A percentile compares a stretch with the other conserved stretches of the same genome.
Conservation (phyloP, 1,284 basidiomycete genomes). For the Bondarzewia mesenterica region DNA sequence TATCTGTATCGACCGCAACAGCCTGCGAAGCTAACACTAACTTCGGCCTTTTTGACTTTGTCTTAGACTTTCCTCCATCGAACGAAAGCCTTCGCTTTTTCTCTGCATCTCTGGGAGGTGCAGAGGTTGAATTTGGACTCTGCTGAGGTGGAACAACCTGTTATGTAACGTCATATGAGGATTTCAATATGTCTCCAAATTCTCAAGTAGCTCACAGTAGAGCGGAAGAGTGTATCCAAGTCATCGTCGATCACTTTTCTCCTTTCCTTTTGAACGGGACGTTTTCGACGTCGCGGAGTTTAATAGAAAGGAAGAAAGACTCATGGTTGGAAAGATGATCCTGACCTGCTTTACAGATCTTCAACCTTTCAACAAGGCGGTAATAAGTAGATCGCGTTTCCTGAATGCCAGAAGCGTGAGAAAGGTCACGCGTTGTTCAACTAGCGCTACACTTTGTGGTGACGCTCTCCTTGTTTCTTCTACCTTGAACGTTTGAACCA, state of each 20-base stretch:
- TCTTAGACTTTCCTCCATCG: background rate
- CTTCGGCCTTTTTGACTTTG: background rate
- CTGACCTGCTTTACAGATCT: no score
- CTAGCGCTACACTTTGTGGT: no score
- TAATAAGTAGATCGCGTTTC: no score
- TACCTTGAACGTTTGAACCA: background rate
- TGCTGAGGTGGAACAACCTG: background rate
- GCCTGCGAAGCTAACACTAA: background rate
- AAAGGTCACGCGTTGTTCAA: no score
- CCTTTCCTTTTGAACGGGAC: constrained; percentile 13
- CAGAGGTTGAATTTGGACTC: background rate
- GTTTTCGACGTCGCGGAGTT: constrained; percentile 5
- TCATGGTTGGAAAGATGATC: constrained; percentile 16
- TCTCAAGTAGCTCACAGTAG: constrained; percentile 15
- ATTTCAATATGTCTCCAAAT: background rate
- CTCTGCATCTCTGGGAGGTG: constrained; percentile 3
- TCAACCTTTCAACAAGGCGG: no score
- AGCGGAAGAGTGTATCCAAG: constrained; percentile 25
- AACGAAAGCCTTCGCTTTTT: background rate
- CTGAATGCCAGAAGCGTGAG: no score
- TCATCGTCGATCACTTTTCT: constrained; percentile 23
- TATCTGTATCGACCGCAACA: background rate
- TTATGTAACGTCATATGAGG: background rate
- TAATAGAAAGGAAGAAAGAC: constrained; percentile 25
- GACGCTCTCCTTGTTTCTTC: no score